Evolutionary conservation across 2,329 filamentous ascomycete species (phyloP).

Genomic region (Alternaria gansuensis): DNA sequence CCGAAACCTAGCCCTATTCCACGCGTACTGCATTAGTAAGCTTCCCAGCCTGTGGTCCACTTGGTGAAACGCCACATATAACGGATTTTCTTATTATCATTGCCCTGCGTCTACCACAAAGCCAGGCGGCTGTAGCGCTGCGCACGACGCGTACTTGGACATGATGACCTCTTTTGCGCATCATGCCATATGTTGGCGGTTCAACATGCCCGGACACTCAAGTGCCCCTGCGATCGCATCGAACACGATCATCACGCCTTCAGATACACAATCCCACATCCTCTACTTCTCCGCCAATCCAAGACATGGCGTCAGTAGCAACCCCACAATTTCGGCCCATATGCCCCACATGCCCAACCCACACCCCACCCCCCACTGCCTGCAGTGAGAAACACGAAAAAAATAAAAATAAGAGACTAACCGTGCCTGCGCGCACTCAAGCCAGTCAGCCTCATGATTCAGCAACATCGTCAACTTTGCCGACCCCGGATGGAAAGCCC

Average conservation of each 20-base stretch:
- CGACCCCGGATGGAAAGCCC: constrained; percentile 11
- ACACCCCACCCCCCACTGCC: constrained; percentile 9
- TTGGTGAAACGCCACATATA: constrained; percentile 8
- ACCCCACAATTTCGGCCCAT: constrained; percentile 20
- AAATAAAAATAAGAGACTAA: not conserved
- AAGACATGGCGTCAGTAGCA: not conserved
- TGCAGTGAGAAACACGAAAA: constrained; percentile 3
- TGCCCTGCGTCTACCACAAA: constrained; percentile 17
- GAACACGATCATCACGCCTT: not conserved
- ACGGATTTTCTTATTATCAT: constrained; percentile 5
- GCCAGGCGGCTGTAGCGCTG: constrained; percentile 15
- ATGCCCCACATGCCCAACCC: constrained; percentile 7
- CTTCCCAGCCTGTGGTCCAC: constrained; percentile 7
- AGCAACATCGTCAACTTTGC: constrained; percentile 13
- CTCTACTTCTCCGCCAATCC: not conserved
- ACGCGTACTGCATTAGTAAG: constrained; percentile 7
- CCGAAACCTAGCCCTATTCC: constrained; percentile 7
- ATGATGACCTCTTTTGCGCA: constrained; percentile 9
- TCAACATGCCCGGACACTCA: constrained; percentile 3
- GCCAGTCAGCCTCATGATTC: constrained; percentile 6
- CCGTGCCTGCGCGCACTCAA: constrained; percentile 6
- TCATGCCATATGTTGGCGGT: not conserved
- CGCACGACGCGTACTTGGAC: constrained; percentile 6
- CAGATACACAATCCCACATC: constrained; percentile 3
- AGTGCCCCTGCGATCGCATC: constrained; percentile 3